These are phyloP conservation scores for Hamamelis virginiana DNA, from an alignment of 164 flowering plant genomes.

Conservation along the genomic window DNA sequence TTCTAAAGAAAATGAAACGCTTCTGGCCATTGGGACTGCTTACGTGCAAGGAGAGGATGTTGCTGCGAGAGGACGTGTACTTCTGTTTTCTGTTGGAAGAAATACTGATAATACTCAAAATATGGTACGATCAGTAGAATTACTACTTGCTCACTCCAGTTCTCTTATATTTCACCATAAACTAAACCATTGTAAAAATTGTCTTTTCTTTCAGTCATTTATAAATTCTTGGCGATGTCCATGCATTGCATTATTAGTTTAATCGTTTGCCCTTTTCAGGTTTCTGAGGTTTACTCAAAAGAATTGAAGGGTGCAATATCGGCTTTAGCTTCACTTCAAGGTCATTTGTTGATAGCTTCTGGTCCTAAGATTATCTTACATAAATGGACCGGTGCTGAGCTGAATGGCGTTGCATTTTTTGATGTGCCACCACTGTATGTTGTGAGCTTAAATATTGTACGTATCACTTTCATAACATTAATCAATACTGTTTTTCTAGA, in stretches of 20 bases:
- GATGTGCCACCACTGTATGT: constrained; percentile 95
- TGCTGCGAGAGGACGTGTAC: constrained; percentile 93
- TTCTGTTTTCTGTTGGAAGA: constrained; percentile 71
- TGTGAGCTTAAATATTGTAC: constrained; percentile 95
- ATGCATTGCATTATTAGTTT: not conserved
- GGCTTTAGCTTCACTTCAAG: constrained; percentile 95
- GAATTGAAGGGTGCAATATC: constrained; percentile 97
- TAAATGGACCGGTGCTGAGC: constrained; percentile 91
- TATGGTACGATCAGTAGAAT: constrained; percentile 41
- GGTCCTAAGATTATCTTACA: constrained; percentile 96
- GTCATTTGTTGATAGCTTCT: constrained; percentile 89
- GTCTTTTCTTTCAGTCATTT: not conserved
- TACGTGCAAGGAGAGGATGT: constrained; percentile 99
- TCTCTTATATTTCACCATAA: not conserved
- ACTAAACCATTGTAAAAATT: not conserved
- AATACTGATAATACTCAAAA: constrained; percentile 60
- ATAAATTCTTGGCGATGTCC: not conserved
- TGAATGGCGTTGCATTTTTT: constrained; percentile 87
- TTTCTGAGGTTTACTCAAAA: constrained; percentile 89
- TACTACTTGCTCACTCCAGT: not conserved
- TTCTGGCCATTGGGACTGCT: constrained; percentile 95
- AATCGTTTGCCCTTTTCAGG: constrained; percentile 35
- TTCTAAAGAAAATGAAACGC: constrained; percentile 84
- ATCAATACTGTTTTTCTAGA: not conserved
- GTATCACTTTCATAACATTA: constrained; percentile 25